Base-by-base conservation (phyloP, 2,329 filamentous ascomycete species). In the Xylaria hypoxylon region DNA sequence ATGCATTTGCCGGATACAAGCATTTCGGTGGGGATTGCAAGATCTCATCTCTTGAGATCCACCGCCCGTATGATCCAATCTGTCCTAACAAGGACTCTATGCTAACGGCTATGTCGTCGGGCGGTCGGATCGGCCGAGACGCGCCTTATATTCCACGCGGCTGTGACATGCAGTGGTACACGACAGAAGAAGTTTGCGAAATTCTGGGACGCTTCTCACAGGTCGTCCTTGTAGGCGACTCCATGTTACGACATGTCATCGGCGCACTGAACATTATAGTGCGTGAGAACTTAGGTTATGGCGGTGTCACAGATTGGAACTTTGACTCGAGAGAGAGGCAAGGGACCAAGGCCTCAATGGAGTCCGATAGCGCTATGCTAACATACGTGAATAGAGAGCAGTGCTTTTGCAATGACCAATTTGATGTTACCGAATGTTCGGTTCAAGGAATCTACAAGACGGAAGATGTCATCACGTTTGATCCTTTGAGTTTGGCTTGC, bases 341-440 rank as follows among this genome's bases (percentile, higher is more conserved):
- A 52, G 75, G 22, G 3, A 48, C 17, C 28, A 68, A 15, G 33
- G 7, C 7, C 11, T 17, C 26, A 11, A 6, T 26, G 28, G 2
- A 28, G 5, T 47, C 24, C 8, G 15, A 59, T 8, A 26, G 19
- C 13, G 3, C 55, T 6, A n/a, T 59, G 33, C 63, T 71, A 47
- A 69, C 56, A 19, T n/a, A 56, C 8, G 8, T 19, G 31, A 53
- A 40, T 53, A 80, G 81, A 62, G 77, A 75, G 45, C 75, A 80
- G 15, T 84, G 82, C 70, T 84, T 84, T 73, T 84, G 82, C 71
- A 82, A 83, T 64, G 79, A 81, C 51, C 82, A 84, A 59, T 84
- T 84, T 71, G 80, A 84, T 74, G 79, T 83, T 57, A 83, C 80
- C 67, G 76, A 79, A n/a, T 84, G 82, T 70, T 83, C 81, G 1